Evolutionary conservation across 2,329 filamentous ascomycete genomes (phyloP).

Genomic region (Phialocephala subalpina): DNA sequence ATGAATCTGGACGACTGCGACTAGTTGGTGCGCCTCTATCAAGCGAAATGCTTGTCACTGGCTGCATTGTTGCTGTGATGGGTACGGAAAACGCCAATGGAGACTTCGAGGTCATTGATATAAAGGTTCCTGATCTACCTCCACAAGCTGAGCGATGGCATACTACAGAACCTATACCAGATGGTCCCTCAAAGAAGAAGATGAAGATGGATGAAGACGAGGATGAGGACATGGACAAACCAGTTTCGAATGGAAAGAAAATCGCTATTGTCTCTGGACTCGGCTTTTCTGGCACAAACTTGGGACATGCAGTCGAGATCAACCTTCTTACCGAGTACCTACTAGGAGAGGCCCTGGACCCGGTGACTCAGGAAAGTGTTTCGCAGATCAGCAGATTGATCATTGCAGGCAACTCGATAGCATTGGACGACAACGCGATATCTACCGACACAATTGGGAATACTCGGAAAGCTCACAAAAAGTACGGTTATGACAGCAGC

Average conservation of each 20-base stretch:
- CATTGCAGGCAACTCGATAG: conserved; percentile 89
- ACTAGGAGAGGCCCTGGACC: conserved; percentile 78
- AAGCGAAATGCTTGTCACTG: conserved; percentile 81
- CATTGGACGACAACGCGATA: conserved; percentile 41
- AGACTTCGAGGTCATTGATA: conserved; percentile 90
- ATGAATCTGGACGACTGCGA: conserved; percentile 89
- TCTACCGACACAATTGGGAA: conserved; percentile 43
- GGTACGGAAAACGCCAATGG: conserved; percentile 93
- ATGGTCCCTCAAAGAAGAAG: conserved; percentile 48
- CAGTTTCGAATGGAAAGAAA: conserved; percentile 54
- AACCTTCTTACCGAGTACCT: conserved; percentile 87
- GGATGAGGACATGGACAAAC: conserved; percentile 54
- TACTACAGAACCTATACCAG: conserved; percentile 58
- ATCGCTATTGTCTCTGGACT: conserved; percentile 91
- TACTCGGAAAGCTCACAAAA: conserved; percentile 63
- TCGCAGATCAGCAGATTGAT: conserved; percentile 83
- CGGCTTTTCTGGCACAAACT: conserved; percentile 77
- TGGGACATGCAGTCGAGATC: conserved; percentile 76
- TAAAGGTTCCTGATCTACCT: conserved; percentile 87
- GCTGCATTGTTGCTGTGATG: conserved; percentile 92
- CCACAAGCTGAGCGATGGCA: conserved; percentile 85
- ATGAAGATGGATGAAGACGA: conserved; percentile 55
- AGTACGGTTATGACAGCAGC: conserved; percentile 93
- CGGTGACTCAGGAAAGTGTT: conserved; percentile 63
- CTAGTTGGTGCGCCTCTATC: conserved; percentile 76